Base-by-base conservation (phyloP, 305 asterid genomes). In the Caryopteris hybrid region DNA sequence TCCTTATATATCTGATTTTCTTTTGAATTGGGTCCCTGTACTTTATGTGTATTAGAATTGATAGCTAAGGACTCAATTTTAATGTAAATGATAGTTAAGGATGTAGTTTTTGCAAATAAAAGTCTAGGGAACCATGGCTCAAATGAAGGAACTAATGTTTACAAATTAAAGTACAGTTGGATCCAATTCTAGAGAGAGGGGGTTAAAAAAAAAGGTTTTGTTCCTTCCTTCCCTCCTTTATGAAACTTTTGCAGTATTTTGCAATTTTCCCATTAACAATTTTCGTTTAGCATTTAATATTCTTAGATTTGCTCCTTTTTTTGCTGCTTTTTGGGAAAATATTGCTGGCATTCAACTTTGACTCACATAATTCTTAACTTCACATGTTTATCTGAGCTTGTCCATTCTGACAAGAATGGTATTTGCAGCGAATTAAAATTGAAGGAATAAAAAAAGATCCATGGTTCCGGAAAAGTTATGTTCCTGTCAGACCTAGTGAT, bases 381-480 rank as follows among this genome's bases (percentile, higher is more conserved):
- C 16, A 31, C 48, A 61, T 66, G 33, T 33, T 71, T 41, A 10
- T 22, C 22, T 63, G 73, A 31, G 48, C 45, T 70, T 50, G 64
- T 29, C 62, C 47, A 58, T 47, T 68, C 68, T 76, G 47, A 76
- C 68, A 53, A 31, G 52, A 17, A 17, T 41, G 25, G 48, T 57
- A 36, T 59, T 57, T 82, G 82, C 96, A 94, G 99, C 83, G 98
- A 56, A 85, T 91, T 67, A 92, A 76, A 67, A 86, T 91, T 67
- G 87, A 78, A 38, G 96, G 95, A 63, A 87, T 94, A 38, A 86
- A 67, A 77, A 82, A 66, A 61, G 91, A 91, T 46, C 85, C 86
- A 8, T 94, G 99, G 98, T 94, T 94, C 81, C 80, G 47, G 79
- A 86, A 74, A 74, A 81, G 76, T 76, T 94, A 91, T 68, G 61